Base-by-base conservation (phyloP, 345 rosid species). In the Brassica cretica region DNA sequence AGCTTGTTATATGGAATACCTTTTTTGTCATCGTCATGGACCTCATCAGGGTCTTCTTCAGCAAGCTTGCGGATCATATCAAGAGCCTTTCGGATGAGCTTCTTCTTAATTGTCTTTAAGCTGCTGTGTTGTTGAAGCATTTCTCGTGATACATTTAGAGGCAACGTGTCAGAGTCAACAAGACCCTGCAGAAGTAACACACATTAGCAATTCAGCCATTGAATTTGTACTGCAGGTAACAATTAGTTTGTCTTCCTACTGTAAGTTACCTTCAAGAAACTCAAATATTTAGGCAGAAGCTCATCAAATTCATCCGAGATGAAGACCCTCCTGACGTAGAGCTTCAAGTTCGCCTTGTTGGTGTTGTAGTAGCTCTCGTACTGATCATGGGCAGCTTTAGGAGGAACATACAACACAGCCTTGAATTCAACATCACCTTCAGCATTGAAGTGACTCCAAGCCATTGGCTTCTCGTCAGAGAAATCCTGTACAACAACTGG, bases 391-490 rank as follows among this genome's bases (percentile, higher is more conserved):
- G 97, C 92, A 73, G 99, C 99, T 84, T 90, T 93, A 2, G 99
- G 98, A 79, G 99, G 97, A 83, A 95, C 97, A 85, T 83, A 95
- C 76, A 95, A 79, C 55, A 93, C 87, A 70, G 98, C 92, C 86
- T 95, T 91, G 86, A 95, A 95, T 76, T 95, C 98, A 59, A 95
- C 97, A 84, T 95, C 98, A 49, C 99, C 98, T 83, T 95, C 99
- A 30, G 99, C 98, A 35, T 82, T 88, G 61, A 95, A 95, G 80
- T 93, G 99, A 78, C 97, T 93, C 99, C 97, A 93, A 60, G 91
- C 81, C 79, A 93, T 60, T 70, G 98, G 99, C 84, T 91, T 91
- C 80, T 93, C 98, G 3, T 88, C 92, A 44, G 89, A 60, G 66
- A 95, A 90, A 76, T 93, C 99, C 99, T 93, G 89, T 74, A 67